These are phyloP conservation scores for Russula dissimulans DNA, from an alignment of 768 basidiomycete genomes.

Conservation along the genomic window DNA sequence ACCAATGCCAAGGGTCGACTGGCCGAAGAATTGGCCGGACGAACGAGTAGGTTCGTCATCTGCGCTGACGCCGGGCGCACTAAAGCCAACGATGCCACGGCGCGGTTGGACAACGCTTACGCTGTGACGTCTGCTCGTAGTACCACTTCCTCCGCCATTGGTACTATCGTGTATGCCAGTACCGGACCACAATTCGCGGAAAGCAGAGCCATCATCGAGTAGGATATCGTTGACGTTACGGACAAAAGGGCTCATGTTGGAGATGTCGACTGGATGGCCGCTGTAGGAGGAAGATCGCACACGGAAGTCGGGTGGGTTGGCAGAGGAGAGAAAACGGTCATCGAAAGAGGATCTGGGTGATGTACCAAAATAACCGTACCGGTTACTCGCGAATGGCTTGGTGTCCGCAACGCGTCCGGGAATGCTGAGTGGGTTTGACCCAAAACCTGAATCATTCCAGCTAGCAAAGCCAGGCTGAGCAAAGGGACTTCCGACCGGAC, in stretches of 20 bases:
- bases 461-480: conserved; percentile 33
- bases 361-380: conserved; percentile 54
- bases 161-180: conserved; percentile 55
- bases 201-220: conserved; percentile 60
- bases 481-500: conserved; percentile 42
- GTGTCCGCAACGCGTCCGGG: conserved; percentile 51
- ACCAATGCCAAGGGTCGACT: conserved; percentile 21
- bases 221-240: conserved; percentile 74
- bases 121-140: conserved; percentile 74
- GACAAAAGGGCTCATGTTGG: conserved; percentile 82
- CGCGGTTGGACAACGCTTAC: conserved; percentile 77
- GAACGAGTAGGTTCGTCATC: conserved; percentile 33
- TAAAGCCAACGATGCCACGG: conserved; percentile 60
- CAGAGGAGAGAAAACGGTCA: conserved; percentile 40
- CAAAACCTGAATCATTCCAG: conserved; percentile 51
- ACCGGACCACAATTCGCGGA: conserved; percentile 71
- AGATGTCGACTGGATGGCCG: conserved; percentile 43
- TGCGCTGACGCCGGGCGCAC: conserved; percentile 41
- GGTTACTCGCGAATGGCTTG: conserved; percentile 51
- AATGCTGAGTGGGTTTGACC: conserved; percentile 49
- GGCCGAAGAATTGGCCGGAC: conserved; percentile 28
- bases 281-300: conserved; percentile 27
- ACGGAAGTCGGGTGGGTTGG: conserved; percentile 29
- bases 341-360: conserved; percentile 47
- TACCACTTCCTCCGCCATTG: conserved; percentile 63